Percentiles rank a stretch among this genome's conserved stretches.
Conservation (phyloP, 1,284 basidiomycete genomes). For the Sporisorium graminicola region DNA sequence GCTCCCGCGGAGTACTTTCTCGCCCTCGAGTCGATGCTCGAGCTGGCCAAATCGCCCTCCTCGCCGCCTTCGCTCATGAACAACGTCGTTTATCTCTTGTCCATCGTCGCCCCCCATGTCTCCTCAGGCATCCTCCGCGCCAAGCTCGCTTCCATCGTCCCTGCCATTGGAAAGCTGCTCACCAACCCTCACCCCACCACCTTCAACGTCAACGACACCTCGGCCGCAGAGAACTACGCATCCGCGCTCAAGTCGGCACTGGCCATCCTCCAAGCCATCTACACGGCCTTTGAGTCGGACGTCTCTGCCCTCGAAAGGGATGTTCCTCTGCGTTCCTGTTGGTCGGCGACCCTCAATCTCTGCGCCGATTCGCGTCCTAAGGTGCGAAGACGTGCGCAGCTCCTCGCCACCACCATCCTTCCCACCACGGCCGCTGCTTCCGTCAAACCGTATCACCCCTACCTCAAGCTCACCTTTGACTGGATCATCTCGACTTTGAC, state of each 20-base stretch:
- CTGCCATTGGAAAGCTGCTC: constrained; percentile 58
- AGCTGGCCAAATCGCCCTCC: constrained; percentile 27
- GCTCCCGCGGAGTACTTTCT: constrained; percentile 65
- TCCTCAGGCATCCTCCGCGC: constrained; percentile 60
- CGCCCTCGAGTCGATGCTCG: constrained; percentile 65
- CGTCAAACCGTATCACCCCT: constrained; percentile 79
- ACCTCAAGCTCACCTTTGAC: constrained; percentile 79
- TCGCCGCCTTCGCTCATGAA: constrained; percentile 48
- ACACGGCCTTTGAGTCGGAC: constrained; percentile 78
- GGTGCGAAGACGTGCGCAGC: constrained; percentile 89
- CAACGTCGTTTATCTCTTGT: constrained; percentile 64
- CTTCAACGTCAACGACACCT: constrained; percentile 71
- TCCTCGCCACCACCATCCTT: constrained; percentile 81
- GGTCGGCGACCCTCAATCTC: constrained; percentile 81
- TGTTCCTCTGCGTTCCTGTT: constrained; percentile 66
- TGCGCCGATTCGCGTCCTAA: constrained; percentile 91
- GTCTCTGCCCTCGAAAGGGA: constrained; percentile 61
- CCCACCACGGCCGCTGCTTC: constrained; percentile 38
- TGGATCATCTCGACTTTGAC: constrained; percentile 81
- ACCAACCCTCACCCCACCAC: constrained; percentile 55
- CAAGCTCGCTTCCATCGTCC: constrained; percentile 53
- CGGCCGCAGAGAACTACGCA: constrained; percentile 77
- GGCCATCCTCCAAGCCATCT: constrained; percentile 80
- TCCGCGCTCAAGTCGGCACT: constrained; percentile 76
- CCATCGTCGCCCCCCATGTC: constrained; percentile 61